Conservation (phyloP, 2,329 filamentous ascomycete genomes). For the Aspergillus tubingensis region DNA sequence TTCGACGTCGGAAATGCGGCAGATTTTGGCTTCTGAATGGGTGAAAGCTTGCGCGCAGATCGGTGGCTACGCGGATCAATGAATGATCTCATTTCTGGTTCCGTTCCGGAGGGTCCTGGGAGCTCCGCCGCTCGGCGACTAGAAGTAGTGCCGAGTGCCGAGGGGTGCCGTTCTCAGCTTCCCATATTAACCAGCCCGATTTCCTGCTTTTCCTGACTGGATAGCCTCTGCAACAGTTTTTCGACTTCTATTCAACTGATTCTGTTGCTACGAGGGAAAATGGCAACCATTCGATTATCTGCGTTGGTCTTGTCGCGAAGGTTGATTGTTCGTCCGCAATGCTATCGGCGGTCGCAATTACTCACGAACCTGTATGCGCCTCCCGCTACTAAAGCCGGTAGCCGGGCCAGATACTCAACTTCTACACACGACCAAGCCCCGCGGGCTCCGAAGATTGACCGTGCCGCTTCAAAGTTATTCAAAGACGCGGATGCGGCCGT, state of each 20-base stretch:
- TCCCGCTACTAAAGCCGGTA: not conserved
- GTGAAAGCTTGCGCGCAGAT: not conserved
- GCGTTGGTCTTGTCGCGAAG: conserved; percentile 28
- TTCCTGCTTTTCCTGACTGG: not conserved
- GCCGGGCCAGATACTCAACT: conserved; percentile 25
- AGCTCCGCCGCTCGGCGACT: conserved; percentile 25
- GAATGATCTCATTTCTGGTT: not conserved
- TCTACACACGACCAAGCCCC: conserved; percentile 17
- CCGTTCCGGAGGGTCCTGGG: not conserved
- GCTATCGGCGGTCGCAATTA: conserved; percentile 24
- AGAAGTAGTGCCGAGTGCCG: conserved; percentile 33
- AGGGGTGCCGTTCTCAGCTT: conserved; percentile 17
- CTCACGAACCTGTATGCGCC: conserved; percentile 14
- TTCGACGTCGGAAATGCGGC: conserved; percentile 45
- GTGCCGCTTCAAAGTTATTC: conserved; percentile 41
- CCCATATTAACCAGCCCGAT: conserved; percentile 13
- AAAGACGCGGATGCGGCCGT: conserved; percentile 66
- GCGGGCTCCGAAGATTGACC: conserved; percentile 30
- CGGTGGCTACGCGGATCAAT: not conserved
- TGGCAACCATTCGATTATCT: conserved; percentile 31
- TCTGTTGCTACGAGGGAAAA: not conserved
- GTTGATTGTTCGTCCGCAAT: conserved; percentile 25
- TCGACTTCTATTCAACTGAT: not conserved
- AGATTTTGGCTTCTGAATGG: conserved; percentile 31
- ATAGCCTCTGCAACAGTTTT: not conserved